A percentile compares a stretch with the other conserved stretches of the same genome.
phyloP scores from a whole-genome alignment of 2,329 filamentous ascomycete genomes.

The Trichoderma afroharzianum region DNA sequence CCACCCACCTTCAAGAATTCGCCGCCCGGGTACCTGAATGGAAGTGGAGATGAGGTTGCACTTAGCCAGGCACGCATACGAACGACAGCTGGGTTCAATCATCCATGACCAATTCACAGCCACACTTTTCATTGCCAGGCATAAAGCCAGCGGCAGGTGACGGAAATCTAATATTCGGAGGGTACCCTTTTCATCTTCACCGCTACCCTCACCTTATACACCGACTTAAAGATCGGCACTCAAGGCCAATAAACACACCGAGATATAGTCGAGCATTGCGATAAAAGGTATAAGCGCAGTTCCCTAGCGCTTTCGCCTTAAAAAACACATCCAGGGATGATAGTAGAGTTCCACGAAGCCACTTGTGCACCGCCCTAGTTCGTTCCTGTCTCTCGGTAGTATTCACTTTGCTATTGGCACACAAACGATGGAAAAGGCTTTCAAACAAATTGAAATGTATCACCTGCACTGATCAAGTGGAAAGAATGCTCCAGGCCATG shows the following conservation, averaged over 20 bases:
- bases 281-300: neutral
- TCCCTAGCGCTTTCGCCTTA: neutral
- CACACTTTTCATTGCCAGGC: neutral
- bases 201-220: neutral
- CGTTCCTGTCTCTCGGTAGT: neutral
- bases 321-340: neutral
- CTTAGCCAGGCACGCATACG: neutral
- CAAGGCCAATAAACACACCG: neutral
- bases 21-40: neutral
- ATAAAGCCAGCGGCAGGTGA: neutral
- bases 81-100: neutral
- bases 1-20: neutral
- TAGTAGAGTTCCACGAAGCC: neutral
- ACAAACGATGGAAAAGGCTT: neutral
- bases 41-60: neutral
- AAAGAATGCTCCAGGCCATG: neutral
- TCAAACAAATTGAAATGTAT: neutral
- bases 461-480: neutral
- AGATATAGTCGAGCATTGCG: neutral
- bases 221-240: neutral
- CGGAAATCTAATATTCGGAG: rapidly evolving
- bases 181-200: neutral
- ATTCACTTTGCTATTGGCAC: neutral
- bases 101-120: neutral
- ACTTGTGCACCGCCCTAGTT: neutral